Evolutionary conservation across 139 green algal genomes (phyloP).

Genomic region (Auxenochlorella pyrenoidosa): DNA sequence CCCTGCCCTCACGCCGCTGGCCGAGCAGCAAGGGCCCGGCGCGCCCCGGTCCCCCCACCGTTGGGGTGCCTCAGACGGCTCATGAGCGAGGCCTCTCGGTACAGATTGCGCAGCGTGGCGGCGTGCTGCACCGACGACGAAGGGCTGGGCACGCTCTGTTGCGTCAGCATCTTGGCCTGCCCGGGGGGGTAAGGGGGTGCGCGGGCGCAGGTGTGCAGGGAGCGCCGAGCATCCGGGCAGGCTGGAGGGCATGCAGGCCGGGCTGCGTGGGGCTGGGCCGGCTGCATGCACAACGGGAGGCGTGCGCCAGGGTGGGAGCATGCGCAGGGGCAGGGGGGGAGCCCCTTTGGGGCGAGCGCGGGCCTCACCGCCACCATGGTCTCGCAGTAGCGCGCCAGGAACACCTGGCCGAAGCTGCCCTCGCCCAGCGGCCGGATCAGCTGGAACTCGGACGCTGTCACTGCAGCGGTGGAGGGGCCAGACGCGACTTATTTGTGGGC

Average conservation of each 20-base stretch:
- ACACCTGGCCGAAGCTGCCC: background rate
- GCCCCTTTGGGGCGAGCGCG: too few species aligned
- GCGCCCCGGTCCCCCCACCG: background rate
- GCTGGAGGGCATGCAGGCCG: too few species aligned
- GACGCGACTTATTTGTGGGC: background rate
- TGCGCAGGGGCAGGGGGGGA: too few species aligned
- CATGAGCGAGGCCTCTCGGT: constrained; percentile 63
- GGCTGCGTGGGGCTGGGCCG: too few species aligned
- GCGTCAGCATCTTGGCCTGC: constrained; percentile 8
- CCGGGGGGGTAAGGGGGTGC: too few species aligned
- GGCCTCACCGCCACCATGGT: background rate
- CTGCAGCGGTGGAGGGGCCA: background rate
- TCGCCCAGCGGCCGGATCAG: background rate
- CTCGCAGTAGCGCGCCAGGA: background rate
- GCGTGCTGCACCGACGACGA: background rate
- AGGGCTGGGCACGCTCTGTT: background rate
- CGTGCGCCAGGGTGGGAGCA: too few species aligned
- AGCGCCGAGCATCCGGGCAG: too few species aligned
- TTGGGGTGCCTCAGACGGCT: constrained; percentile 59
- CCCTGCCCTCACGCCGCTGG: too few species aligned
- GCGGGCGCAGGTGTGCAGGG: background rate
- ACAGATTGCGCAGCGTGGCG: background rate
- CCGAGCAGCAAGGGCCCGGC: too few species aligned
- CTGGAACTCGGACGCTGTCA: background rate
- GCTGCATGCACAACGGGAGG: too few species aligned